Evolutionary conservation across 2,329 filamentous ascomycete species (phyloP), one percentile per base, ranked within the genome.

Genomic region (Septoria petroselini): DNA sequence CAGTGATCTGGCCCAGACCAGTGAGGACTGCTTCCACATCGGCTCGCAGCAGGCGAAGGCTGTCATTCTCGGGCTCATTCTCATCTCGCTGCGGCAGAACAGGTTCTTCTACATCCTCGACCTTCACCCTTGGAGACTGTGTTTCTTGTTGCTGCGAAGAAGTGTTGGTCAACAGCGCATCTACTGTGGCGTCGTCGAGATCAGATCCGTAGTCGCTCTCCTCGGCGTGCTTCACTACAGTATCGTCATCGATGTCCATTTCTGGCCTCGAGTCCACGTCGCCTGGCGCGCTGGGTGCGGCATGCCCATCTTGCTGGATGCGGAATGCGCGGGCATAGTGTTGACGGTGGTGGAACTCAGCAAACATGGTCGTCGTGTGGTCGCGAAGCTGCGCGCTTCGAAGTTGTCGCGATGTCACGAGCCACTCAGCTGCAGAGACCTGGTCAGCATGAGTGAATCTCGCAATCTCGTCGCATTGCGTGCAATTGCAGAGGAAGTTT

Each of bases 141-240:
- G 41, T 17, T 4, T 14, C 35, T 18, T 45, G 8, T 7, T 46
- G 59, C 37, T 69, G 67, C 18, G 68, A 57, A 34, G 68, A 68
- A 45, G 73, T 67, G 58, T 74, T 68, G 41, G 72, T 70, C 43
- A 83, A 67, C 23, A 84, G 64, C 31, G 73, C 69, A 59, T 73
- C 72, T 47, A 83, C 61, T 27, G 78, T 68, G 39, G 73, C 72
- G 54, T 80, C 76, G 68, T 83, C 79, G 57, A 84, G 76, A 53
- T 85, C 82, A 4, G 79, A 82, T 53, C 80, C 82, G 74, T 84
- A 85, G 57, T 84, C 80, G 65, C 78, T 82, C 39, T 71, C 61
- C 14, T 57, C 53, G 19, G 48, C 54, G 41, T 43, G 29, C 11
- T 33, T 19, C 14, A 49, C 44, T 42, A 52, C 33, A 25, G 43